Evolutionary conservation across 257 asterid genomes (phyloP).

Genomic region (Vinca minor): DNA sequence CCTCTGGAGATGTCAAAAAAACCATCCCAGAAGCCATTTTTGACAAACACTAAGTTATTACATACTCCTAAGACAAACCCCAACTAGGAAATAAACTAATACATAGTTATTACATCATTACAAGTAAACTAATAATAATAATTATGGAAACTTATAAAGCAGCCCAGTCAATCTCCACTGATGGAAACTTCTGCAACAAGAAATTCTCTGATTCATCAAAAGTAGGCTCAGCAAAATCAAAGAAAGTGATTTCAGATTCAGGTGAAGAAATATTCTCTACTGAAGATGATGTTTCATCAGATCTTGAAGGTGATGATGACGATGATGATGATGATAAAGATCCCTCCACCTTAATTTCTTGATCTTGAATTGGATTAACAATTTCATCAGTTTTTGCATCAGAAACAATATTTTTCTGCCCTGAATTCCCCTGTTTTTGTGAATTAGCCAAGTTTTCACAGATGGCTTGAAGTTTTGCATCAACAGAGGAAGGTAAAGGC

Average conservation of each 20-base stretch:
- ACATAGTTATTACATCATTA: neutral
- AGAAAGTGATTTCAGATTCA: constrained; percentile 38
- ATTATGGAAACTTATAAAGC: constrained; percentile 39
- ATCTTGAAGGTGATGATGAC: constrained; percentile 23
- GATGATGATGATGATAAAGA: constrained; percentile 28
- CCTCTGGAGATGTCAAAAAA: constrained; percentile 73
- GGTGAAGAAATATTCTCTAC: too few relatives aligned
- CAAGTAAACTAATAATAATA: neutral
- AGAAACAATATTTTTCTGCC: neutral
- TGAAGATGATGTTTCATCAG: constrained; percentile 27
- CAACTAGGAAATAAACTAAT: too few relatives aligned
- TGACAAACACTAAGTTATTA: too few relatives aligned
- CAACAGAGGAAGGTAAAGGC: constrained; percentile 68
- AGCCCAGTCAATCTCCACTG: constrained; percentile 95
- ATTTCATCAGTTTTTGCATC: neutral
- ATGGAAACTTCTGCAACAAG: constrained; percentile 60
- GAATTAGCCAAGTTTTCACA: constrained; percentile 52
- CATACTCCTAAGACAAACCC: too few relatives aligned
- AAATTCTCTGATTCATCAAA: constrained; percentile 35
- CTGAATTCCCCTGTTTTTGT: constrained; percentile 38
- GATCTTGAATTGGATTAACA: constrained; percentile 19
- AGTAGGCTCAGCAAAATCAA: constrained; percentile 36
- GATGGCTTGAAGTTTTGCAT: constrained; percentile 72
- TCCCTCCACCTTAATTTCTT: constrained; percentile 31
- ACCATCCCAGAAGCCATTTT: constrained; percentile 54